Base-by-base conservation (phyloP, 2,329 filamentous ascomycete genomes). In the Ophiosphaerella herpotricha region DNA sequence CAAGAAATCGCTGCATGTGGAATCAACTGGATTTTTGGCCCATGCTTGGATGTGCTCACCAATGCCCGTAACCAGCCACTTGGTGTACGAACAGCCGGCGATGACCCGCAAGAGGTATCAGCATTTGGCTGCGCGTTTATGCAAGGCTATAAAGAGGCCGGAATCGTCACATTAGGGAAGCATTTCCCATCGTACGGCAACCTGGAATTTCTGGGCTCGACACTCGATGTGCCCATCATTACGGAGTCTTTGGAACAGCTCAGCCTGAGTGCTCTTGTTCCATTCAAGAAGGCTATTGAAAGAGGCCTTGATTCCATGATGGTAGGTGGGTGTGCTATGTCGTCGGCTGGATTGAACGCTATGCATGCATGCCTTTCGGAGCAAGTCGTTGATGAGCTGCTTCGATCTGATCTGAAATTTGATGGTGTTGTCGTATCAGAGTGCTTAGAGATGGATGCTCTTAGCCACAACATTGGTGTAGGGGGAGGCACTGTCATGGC, bases 151-250 rank as follows among this genome's bases (percentile, higher is more conserved):
- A 91, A 93, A 63, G 90, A 96, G 70, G 92, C 90, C 9, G 92
- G 93, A 0, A 76, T 97, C 39, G 90, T 87, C 2, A 95, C 91
- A 0, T 91, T 94, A 67, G 93, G 93, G 48, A 97, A 97, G 72
- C 93, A 97, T 72, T 97, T 97, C 62, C 93, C 93, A 3, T 96
- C 91, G 0, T 97, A 97, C 67, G 93, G 93, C 29, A 97, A 96
- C 64, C 79, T 97, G 14, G 92, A 97, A 70, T 96, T 97, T 63
- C 83, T 96, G 2, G 92, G 91, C 11, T 96, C 91, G 4, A 92
- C 90, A 40, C 78, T 95, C 21, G 92, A 97, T 64, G 91, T 97
- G 26, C 93, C 93, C 12, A 94, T 96, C 54, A 97, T 97, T 61
- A 97, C 91, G 0, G 92, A 97, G 70, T 96, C 92, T 0, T 75